Percentiles rank a stretch among this genome's conserved stretches.
Conservation (phyloP, 768 basidiomycete species). For the Phlebiopsis gigantea region DNA sequence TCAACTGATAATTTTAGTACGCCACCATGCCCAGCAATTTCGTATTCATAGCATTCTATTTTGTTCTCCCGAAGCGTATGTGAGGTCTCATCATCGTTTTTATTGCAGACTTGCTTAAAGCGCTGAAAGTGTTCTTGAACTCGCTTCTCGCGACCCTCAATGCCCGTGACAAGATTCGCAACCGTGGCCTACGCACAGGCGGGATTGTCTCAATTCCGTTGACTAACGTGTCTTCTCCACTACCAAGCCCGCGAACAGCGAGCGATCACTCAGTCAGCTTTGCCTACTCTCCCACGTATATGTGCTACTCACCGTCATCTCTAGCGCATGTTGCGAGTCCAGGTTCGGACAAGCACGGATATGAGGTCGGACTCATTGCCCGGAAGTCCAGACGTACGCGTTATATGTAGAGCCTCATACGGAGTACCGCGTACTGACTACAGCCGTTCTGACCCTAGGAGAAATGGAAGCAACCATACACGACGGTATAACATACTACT, state of each 20-base stretch:
- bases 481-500: not conserved
- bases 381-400: not conserved
- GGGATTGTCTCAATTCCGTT: constrained; percentile 9
- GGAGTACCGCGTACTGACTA: not conserved
- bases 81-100: not conserved
- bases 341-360: constrained; percentile 8
- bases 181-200: not conserved
- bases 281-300: not conserved
- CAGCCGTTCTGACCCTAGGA: not conserved
- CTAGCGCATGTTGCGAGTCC: constrained; percentile 2
- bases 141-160: constrained; percentile 11
- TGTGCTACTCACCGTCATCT: not conserved
- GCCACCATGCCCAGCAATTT: constrained; percentile 16
- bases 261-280: not conserved
- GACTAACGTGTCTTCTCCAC: not conserved
- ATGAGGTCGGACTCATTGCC: constrained; percentile 4
- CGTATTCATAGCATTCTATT: constrained; percentile 14
- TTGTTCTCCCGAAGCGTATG: constrained; percentile 12
- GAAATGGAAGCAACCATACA: not conserved
- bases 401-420: not conserved
- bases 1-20: constrained; percentile 1
- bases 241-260: not conserved
- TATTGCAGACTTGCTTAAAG: too few relatives aligned
- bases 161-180: constrained; percentile 13
- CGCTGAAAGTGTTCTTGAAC: constrained; percentile 3